These are phyloP conservation scores for Dictyostelium purpureum DNA, from an alignment of 78 protist species.

Conservation along the genomic window DNA sequence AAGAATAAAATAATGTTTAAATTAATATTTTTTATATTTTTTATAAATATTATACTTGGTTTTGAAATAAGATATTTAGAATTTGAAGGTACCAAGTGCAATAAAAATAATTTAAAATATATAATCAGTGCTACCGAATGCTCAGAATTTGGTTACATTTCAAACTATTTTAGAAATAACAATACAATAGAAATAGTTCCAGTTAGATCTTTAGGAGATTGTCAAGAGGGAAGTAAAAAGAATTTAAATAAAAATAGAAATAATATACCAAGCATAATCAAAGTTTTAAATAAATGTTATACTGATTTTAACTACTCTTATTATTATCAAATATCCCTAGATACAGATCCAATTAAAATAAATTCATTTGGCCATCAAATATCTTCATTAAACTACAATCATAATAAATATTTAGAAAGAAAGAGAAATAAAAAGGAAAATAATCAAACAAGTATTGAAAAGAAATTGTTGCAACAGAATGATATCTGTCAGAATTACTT, in stretches of 20 bases:
- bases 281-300: background rate
- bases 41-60: background rate
- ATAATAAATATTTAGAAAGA: no score
- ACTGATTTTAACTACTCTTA: background rate
- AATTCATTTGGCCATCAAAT: background rate
- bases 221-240: background rate
- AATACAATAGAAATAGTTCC: background rate
- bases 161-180: background rate
- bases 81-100: background rate
- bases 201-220: background rate
- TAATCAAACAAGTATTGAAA: background rate
- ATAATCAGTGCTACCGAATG: background rate
- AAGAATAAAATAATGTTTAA: background rate
- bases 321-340: background rate
- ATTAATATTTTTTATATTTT: background rate
- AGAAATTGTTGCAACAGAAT: background rate
- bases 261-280: no score
- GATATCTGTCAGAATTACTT: background rate
- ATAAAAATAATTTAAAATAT: background rate
- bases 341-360: background rate
- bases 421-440: no score
- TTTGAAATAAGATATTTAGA: background rate
- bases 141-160: background rate
- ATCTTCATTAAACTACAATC: no score
- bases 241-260: background rate